Conservation (phyloP, 2,329 filamentous ascomycete species). For the Apiospora koreana region DNA sequence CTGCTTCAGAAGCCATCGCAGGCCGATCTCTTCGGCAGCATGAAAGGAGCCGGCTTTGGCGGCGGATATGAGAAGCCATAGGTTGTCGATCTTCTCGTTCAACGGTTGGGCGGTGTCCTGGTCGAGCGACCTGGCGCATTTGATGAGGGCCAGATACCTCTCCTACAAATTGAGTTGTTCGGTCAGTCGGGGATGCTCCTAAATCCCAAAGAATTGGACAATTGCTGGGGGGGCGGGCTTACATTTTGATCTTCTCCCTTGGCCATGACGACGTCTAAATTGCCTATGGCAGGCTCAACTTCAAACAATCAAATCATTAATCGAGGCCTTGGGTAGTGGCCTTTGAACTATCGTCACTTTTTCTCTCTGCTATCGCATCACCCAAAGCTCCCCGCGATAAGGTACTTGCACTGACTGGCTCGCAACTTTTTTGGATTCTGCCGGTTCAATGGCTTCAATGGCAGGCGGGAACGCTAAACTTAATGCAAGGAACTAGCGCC, state of each 20-base stretch:
- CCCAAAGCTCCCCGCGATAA: conserved; percentile 6
- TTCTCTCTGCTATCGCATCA: not conserved
- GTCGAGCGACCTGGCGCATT: conserved; percentile 56
- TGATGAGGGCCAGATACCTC: conserved; percentile 45
- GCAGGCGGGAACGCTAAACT: not conserved
- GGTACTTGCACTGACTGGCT: not conserved
- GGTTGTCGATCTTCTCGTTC: conserved; percentile 47
- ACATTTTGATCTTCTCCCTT: conserved; percentile 15
- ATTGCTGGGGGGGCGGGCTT: not conserved
- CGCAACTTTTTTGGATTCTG: conserved; percentile 7
- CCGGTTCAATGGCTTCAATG: not conserved
- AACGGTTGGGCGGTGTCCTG: conserved; percentile 46
- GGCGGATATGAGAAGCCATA: conserved; percentile 52
- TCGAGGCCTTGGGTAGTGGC: not conserved
- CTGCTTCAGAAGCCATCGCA: conserved; percentile 65
- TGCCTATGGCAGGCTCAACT: not conserved
- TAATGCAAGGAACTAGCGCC: not conserved
- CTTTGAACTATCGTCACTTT: not conserved
- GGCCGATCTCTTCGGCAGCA: conserved; percentile 56
- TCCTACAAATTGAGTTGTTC: conserved; percentile 20
- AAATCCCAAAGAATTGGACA: not conserved
- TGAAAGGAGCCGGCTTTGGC: conserved; percentile 45
- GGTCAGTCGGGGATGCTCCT: not conserved
- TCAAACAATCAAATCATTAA: not conserved
- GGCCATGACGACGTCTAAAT: not conserved